phyloP scores from a whole-genome alignment of 2,329 filamentous ascomycete species.

The Botrytis squamosa region DNA sequence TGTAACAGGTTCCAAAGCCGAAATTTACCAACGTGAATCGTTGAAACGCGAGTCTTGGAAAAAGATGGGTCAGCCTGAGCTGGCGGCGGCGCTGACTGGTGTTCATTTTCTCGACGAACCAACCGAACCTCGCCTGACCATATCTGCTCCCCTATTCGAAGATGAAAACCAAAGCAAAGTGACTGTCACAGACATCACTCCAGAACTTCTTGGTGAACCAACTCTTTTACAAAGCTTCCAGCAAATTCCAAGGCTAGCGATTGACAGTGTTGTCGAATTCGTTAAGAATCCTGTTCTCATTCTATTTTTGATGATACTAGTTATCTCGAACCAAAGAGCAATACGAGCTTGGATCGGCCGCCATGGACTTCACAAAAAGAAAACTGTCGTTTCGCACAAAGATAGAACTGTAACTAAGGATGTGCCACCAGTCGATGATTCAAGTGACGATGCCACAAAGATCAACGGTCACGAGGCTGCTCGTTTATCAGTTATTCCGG shows the following conservation, averaged over 20 bases:
- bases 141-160: slow-evolving; percentile 41
- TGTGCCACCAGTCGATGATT: slow-evolving; percentile 20
- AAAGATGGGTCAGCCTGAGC: slow-evolving; percentile 44
- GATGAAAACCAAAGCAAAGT: slow-evolving; percentile 36
- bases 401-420: slow-evolving; percentile 26
- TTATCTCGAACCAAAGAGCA: slow-evolving; percentile 33
- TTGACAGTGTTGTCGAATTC: slow-evolving; percentile 53
- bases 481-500: not conserved
- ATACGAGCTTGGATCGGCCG: slow-evolving; percentile 39
- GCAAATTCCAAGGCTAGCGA: slow-evolving; percentile 50
- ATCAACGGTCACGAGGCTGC: not conserved
- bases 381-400: slow-evolving; percentile 20
- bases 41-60: slow-evolving; percentile 45
- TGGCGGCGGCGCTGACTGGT: slow-evolving; percentile 65
- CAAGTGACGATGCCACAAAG: not conserved
- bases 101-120: slow-evolving; percentile 61
- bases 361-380: slow-evolving; percentile 16
- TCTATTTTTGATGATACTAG: slow-evolving; percentile 39
- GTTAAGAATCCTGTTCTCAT: slow-evolving; percentile 50
- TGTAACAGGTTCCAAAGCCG: slow-evolving; percentile 59
- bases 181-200: slow-evolving; percentile 21
- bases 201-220: slow-evolving; percentile 40
- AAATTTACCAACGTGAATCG: slow-evolving; percentile 56
- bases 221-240: slow-evolving; percentile 51
- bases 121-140: slow-evolving; percentile 46